Conservation (phyloP, 768 basidiomycete species). For the Sistotremastrum niveocremeum region DNA sequence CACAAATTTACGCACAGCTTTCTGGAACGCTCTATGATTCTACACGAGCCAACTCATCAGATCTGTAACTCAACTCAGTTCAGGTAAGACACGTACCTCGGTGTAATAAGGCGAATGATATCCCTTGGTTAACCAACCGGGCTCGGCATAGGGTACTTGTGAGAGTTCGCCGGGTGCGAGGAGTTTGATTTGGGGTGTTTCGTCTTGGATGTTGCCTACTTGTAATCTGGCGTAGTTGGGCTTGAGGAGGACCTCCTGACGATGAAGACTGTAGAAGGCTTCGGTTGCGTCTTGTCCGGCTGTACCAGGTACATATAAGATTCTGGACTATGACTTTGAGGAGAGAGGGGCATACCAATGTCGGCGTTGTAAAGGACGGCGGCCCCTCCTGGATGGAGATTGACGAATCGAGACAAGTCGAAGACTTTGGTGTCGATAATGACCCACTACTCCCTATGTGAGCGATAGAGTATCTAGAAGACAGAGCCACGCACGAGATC, state of each 20-base stretch:
- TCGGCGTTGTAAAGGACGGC: slow-evolving; percentile 67
- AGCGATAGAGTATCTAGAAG: neutral
- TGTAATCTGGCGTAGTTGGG: slow-evolving; percentile 63
- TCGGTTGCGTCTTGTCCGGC: slow-evolving; percentile 84
- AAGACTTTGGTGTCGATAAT: slow-evolving; percentile 77
- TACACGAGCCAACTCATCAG: slow-evolving; percentile 13
- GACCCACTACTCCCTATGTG: slow-evolving; percentile 43
- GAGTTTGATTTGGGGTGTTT: slow-evolving; percentile 38
- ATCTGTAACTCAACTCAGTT: neutral
- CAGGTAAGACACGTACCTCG: slow-evolving; percentile 31
- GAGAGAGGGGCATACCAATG: slow-evolving; percentile 39
- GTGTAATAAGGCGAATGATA: slow-evolving; percentile 70
- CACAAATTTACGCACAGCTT: slow-evolving; percentile 49
- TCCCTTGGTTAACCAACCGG: slow-evolving; percentile 62
- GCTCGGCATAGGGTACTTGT: slow-evolving; percentile 77
- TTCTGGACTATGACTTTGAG: neutral
- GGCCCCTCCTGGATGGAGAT: slow-evolving; percentile 73
- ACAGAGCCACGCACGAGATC: slow-evolving; percentile 44
- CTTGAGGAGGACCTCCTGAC: slow-evolving; percentile 65
- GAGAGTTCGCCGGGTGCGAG: slow-evolving; percentile 46
- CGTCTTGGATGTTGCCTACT: slow-evolving; percentile 59
- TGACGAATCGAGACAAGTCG: slow-evolving; percentile 67
- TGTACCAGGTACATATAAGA: slow-evolving; percentile 11
- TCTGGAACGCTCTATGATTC: slow-evolving; percentile 51
- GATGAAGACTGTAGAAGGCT: slow-evolving; percentile 79